Evolutionary conservation across 78 protist genomes (phyloP).

Genomic region (Diacronema lutheri): DNA sequence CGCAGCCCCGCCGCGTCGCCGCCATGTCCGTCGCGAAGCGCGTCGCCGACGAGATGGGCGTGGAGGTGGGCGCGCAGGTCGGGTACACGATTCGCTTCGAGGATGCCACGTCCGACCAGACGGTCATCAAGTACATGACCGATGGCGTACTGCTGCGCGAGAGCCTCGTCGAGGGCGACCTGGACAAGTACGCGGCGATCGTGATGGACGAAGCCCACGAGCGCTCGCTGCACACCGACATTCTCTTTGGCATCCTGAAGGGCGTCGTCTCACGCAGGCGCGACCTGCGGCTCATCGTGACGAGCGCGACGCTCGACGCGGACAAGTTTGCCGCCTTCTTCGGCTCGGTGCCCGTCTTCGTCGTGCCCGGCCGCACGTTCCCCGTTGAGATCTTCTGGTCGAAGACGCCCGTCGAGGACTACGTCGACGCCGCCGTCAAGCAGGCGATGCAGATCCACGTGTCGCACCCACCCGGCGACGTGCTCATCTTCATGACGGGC

Average conservation of each 20-base stretch:
- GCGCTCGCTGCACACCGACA: constrained; percentile 97
- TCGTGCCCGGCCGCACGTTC: constrained; percentile 77
- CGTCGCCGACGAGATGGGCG: constrained; percentile 57
- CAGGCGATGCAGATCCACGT: constrained; percentile 94
- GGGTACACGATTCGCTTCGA: constrained; percentile 93
- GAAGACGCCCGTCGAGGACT: constrained; percentile 94
- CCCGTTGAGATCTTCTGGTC: constrained; percentile 94
- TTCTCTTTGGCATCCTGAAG: constrained; percentile 90
- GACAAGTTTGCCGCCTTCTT: constrained; percentile 90
- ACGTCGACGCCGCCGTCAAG: constrained; percentile 89
- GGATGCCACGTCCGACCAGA: constrained; percentile 79
- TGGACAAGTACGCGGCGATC: constrained; percentile 74
- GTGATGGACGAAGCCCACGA: constrained; percentile 99
- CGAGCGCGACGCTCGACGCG: constrained; percentile 95
- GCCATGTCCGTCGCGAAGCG: constrained; percentile 69
- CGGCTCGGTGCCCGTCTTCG: constrained; percentile 82
- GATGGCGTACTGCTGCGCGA: constrained; percentile 97
- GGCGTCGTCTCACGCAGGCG: constrained; percentile 75
- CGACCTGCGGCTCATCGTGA: constrained; percentile 82
- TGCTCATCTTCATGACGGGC: constrained; percentile 96
- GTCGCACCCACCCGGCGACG: constrained; percentile 82
- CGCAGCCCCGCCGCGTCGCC: constrained; percentile 82
- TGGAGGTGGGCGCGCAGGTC: constrained; percentile 77
- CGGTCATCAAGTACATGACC: constrained; percentile 93
- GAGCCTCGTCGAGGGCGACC: constrained; percentile 83